Evolutionary conservation across 495 filamentous ascomycete genomes (phyloP).

Genomic region (Annulohypoxylon nitens): DNA sequence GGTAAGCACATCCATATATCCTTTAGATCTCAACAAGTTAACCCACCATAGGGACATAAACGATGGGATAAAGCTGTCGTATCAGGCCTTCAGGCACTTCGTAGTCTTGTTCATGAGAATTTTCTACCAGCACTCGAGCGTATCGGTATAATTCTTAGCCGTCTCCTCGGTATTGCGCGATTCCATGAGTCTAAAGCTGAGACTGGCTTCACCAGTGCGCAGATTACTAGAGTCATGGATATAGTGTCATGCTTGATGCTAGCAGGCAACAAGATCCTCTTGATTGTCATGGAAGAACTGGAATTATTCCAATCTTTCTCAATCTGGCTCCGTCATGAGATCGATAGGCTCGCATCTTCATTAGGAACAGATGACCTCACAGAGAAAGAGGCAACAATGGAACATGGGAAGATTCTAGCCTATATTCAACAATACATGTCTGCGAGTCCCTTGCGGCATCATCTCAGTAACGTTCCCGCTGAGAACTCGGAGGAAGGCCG

Average conservation of each 20-base stretch:
- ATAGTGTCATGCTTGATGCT: conserved; percentile 81
- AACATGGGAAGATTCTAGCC: conserved; percentile 64
- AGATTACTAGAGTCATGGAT: conserved; percentile 70
- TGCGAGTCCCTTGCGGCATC: conserved; percentile 59
- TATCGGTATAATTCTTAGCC: conserved; percentile 82
- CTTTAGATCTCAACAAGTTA: conserved; percentile 6
- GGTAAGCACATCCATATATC: conserved; percentile 62
- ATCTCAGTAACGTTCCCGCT: conserved; percentile 54
- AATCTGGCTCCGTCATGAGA: conserved; percentile 86
- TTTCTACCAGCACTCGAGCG: conserved; percentile 89
- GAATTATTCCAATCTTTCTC: conserved; percentile 83
- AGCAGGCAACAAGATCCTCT: conserved; percentile 78
- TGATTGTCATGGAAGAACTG: conserved; percentile 79
- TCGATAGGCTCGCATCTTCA: conserved; percentile 71
- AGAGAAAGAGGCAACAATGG: conserved; percentile 68
- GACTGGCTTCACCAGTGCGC: conserved; percentile 70
- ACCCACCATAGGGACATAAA: conserved; percentile 79
- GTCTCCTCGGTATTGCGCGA: conserved; percentile 85
- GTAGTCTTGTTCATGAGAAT: conserved; percentile 83
- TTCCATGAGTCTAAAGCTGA: conserved; percentile 77
- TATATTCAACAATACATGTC: conserved; percentile 67
- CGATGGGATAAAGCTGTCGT: conserved; percentile 92
- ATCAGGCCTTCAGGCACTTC: conserved; percentile 80
- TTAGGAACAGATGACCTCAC: conserved; percentile 63
- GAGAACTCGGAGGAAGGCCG: conserved; percentile 50